Evolutionary conservation across 2,329 filamentous ascomycete species (phyloP), one percentile per base, ranked within the genome.

Genomic region (Mollisia scopiformis): DNA sequence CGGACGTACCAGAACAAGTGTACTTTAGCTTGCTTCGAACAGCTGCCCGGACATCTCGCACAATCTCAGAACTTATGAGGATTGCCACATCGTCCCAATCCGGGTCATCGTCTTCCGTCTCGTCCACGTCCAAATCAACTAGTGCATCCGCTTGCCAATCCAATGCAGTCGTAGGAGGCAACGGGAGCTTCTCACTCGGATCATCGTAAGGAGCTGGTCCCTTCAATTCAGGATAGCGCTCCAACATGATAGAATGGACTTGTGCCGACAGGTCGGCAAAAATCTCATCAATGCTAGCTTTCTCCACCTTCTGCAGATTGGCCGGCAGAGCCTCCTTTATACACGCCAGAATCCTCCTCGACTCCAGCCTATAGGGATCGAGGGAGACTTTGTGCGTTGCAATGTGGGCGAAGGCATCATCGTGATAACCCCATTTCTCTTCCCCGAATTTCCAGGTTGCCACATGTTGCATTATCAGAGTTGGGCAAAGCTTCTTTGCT

Each of bases 51-150:
- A 98, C 84, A 62, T 86, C 82, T 21, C 92, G 86, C 33, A 97
- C 87, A 69, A 98, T 95, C 72, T 97, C 93, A 2, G 93, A 93
- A 0, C 91, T 95, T 70, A 97, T 86, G 30, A 92, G 81, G 73
- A 96, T 90, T 16, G 86, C 90, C 66, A 98, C 84, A 78, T 99
- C 95, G 74, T 99, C 94, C 95, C 95, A 99, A 76, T 99, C 95
- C 1, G 92, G 92, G 71, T 96, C 90, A 67, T 89, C 84, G 21
- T 88, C 84, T 75, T 96, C 93, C 11, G 85, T 84, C 62, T 93
- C 85, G 25, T 81, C 80, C 39, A 86, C 81, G 66, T 95, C 88
- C 52, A 97, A 79, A 72, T 93, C 92, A 16, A 96, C 81, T 58
- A 96, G 78, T n/a, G 87, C 89, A 77, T 97, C 92, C 0, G 89